Evolutionary conservation across 2,329 filamentous ascomycete genomes (phyloP), one percentile per base, ranked within the genome.

Genomic region (Microcera coccophila): DNA sequence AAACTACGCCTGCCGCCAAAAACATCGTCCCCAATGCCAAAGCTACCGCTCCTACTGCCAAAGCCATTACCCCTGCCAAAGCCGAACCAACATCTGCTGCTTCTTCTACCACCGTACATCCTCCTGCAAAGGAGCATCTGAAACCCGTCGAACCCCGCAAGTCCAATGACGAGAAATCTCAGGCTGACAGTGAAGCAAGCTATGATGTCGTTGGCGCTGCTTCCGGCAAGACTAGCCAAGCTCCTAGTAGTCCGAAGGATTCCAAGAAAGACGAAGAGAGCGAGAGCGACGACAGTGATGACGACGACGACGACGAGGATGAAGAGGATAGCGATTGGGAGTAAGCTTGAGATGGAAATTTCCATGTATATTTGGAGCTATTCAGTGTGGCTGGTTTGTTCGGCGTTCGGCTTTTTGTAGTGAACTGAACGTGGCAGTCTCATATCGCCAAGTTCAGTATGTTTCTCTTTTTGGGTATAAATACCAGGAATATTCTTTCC

Each of bases 171-270:
- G 85, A 90, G 63, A 90, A 91, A 63, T 94, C 87, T 19, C 87
- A 93, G 54, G 82, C 90, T 7, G 93, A 93, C 58, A 96, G 91
- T 62, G 93, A 98, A 57, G 88, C 88, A 15, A 95, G 90, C 69
- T 98, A 98, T 64, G 93, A 98, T 63, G 77, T 98, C 24, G 89
- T 98, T 35, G 85, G 86, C 7, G 83, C 84, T 5, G 74, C 81
- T 35, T 90, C 86, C 39, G 87, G 86, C 37, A 79, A 81, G 34
- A 81, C 84, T 28, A 95, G 87, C 63, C 85, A 87, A 52, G 84
- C 89, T 15, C 85, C 89, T 18, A 79, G 69, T 61, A 82, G 79
- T 60, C 80, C 80, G 19, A 81, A 79, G 61, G 78, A 77, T 24
- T 57, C 69, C 15, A 70, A 70, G 49, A 77, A 76, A 62, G 72